These are phyloP conservation scores for Jackrogersella multiformis DNA, from an alignment of 495 filamentous ascomycete species.

Conservation along the genomic window DNA sequence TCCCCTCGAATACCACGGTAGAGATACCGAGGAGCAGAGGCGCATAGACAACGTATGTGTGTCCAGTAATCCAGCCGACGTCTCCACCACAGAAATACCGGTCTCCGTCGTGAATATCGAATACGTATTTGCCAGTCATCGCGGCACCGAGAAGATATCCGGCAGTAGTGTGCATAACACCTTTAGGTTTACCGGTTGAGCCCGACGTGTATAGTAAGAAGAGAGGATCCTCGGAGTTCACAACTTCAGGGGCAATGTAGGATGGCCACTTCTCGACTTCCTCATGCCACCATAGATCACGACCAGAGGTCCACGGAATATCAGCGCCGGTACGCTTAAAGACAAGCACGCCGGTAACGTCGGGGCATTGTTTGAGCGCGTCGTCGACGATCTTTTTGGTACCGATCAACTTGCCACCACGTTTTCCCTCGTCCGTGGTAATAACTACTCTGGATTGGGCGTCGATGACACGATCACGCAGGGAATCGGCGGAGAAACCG, in stretches of 20 bases:
- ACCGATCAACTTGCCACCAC: conserved; percentile 95
- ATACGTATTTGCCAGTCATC: conserved; percentile 95
- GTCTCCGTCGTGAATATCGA: conserved; percentile 95
- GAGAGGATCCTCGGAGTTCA: conserved; percentile 94
- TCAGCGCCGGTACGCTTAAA: conserved; percentile 96
- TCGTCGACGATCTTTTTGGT: conserved; percentile 99
- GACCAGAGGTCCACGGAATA: conserved; percentile 86
- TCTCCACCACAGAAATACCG: conserved; percentile 97
- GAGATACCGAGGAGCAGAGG: conserved; percentile 91
- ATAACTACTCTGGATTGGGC: conserved; percentile 91
- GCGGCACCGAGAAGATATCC: conserved; percentile 95
- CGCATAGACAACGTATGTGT: conserved; percentile 98
- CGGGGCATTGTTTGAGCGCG: conserved; percentile 95
- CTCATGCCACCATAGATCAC: conserved; percentile 98
- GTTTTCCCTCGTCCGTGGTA: conserved; percentile 96
- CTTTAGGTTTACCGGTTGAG: conserved; percentile 98
- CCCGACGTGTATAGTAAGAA: conserved; percentile 99
- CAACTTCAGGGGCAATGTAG: conserved; percentile 85
- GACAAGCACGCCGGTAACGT: conserved; percentile 84
- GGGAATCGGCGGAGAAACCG: conserved; percentile 95
- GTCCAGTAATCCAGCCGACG: conserved; percentile 99
- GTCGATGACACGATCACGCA: conserved; percentile 94
- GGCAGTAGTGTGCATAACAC: conserved; percentile 96
- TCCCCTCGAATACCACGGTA: conserved; percentile 99
- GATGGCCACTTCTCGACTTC: conserved; percentile 94